phyloP scores from a whole-genome alignment of 2,329 filamentous ascomycete genomes.

The Sclerotinia borealis region DNA sequence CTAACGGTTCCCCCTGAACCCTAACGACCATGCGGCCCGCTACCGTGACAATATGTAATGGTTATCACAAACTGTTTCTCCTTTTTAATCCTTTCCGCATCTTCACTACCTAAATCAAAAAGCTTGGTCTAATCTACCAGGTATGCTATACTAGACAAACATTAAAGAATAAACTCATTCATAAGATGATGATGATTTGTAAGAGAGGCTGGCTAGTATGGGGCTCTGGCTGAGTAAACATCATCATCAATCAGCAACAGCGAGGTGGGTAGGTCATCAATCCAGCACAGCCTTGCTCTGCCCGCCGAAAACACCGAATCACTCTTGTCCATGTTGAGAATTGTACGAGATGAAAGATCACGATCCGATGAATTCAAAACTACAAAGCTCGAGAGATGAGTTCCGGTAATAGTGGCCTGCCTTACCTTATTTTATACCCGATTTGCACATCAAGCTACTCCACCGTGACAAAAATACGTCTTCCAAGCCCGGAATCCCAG shows the following conservation, averaged over 20 bases:
- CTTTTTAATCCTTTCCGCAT: neutral
- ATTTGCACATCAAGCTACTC: neutral
- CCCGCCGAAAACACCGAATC: neutral
- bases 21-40: neutral
- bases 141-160: neutral
- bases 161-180: neutral
- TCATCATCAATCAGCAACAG: neutral
- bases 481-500: neutral
- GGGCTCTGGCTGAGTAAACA: slow-evolving; percentile 1
- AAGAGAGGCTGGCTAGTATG: neutral
- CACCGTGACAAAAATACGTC: neutral
- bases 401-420: neutral
- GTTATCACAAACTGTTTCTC: neutral
- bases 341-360: neutral
- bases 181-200: neutral
- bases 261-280: neutral
- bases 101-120: neutral
- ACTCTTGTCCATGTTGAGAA: neutral
- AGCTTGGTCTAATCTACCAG: neutral
- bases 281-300: neutral
- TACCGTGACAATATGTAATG: neutral
- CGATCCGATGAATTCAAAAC: neutral
- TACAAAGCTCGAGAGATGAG: neutral
- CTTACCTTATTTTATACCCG: no score
- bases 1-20: neutral